Evolutionary conservation across 331 rosid species (phyloP).

Genomic region (Ulmus americana): DNA sequence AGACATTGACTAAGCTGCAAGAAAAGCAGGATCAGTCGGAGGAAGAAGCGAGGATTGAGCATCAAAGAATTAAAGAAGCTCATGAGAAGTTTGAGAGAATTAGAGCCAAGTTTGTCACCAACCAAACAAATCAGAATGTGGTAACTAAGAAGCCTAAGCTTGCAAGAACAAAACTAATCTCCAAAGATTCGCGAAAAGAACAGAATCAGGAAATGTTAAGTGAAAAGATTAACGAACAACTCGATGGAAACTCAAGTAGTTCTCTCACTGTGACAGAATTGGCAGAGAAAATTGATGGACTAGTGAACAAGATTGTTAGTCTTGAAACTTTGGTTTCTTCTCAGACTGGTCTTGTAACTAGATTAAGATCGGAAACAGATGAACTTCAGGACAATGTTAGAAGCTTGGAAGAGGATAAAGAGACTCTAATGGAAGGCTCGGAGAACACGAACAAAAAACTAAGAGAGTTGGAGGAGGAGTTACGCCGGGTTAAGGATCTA

Average conservation of each 20-base stretch:
- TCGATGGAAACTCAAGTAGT: slow-evolving; percentile 32
- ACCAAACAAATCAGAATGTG: slow-evolving; percentile 14
- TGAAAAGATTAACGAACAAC: slow-evolving; percentile 35
- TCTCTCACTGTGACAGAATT: slow-evolving; percentile 49
- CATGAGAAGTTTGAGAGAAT: slow-evolving; percentile 41
- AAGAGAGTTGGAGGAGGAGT: slow-evolving; percentile 60
- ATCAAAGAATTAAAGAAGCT: slow-evolving; percentile 39
- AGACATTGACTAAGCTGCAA: slow-evolving; percentile 49
- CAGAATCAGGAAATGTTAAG: slow-evolving; percentile 18
- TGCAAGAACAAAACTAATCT: slow-evolving; percentile 22
- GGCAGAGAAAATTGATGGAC: slow-evolving; percentile 73
- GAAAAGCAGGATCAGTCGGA: slow-evolving; percentile 42
- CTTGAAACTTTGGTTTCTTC: slow-evolving; percentile 59
- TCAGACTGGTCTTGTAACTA: slow-evolving; percentile 52
- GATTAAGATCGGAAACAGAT: slow-evolving; percentile 56
- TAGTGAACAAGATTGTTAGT: slow-evolving; percentile 56
- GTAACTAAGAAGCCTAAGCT: slow-evolving; percentile 5
- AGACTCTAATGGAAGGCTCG: slow-evolving; percentile 44
- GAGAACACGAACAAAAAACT: slow-evolving; percentile 41
- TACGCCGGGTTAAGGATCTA: slow-evolving; percentile 38
- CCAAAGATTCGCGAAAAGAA: slow-evolving; percentile 13
- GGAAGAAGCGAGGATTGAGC: slow-evolving; percentile 52
- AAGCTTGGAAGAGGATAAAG: slow-evolving; percentile 67
- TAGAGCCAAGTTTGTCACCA: slow-evolving; percentile 31
- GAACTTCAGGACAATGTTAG: slow-evolving; percentile 44